Base-by-base conservation (phyloP, 768 basidiomycete species). In the Russula griseocarnosa region DNA sequence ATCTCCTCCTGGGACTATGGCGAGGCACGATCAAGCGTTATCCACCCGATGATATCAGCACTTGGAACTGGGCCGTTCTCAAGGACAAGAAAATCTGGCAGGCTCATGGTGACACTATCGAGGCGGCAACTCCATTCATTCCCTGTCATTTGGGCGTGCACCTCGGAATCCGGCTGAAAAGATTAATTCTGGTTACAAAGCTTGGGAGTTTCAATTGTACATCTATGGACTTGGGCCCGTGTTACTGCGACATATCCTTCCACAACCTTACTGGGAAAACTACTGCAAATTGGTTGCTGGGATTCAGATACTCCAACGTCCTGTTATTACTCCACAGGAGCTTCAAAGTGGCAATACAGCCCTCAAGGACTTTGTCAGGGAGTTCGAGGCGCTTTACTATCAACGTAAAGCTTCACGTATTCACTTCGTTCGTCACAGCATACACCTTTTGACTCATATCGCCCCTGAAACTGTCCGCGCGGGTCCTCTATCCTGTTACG, bases 161-260 rank as follows among this genome's bases (percentile, higher is more conserved):
- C 81, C 78, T 2, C 73, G 76, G 0, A 77, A 81, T 61, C 70
- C 71, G n/a, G 77, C 77, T 0, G 70, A 75, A 47, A 80, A 80
- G 61, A 73, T 80, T 58, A 65, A 72, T 3, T 73, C 36, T 38
- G 36, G 36, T 4, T 38, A 38, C 14, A 38, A 38, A 5, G 36
- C 36, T 14, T 38, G 36, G 14, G 36, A 38, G 4, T 38, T 38
- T 14, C 36, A 38, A 14, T 14, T 38, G 36, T 38, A 38, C 16
- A 38, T 38, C 36, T 38, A 38, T 16, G 36, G 36, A 38, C 36
- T 38, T 38, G 36, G 36, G 14, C 36, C 36, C 2, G 14, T 38
- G 0, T 50, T 50, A 50, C 26, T 50, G 11, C 49, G 11, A 28
- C 49, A 50, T 5, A 50, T 50, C 11, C 49, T 50, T 14, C 49